These are phyloP conservation scores for Lactarius sp. DNA, from an alignment of 768 basidiomycete genomes.

Conservation along the genomic window DNA sequence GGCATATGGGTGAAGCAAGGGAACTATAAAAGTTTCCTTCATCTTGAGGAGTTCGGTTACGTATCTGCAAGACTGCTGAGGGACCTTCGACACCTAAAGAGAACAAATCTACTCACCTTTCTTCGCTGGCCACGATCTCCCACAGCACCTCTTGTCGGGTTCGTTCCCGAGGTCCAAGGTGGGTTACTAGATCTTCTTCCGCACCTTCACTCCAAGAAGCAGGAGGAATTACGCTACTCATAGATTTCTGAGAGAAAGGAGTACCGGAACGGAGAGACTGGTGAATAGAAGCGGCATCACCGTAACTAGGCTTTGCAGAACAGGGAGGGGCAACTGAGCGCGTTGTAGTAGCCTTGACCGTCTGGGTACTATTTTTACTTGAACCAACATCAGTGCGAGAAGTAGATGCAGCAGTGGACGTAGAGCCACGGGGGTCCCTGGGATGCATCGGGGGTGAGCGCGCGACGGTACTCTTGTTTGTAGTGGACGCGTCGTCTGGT, in stretches of 20 bases:
- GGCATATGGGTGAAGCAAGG: constrained; percentile 81
- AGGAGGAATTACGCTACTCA: constrained; percentile 64
- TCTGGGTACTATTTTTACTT: constrained; percentile 42
- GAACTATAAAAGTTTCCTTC: constrained; percentile 90
- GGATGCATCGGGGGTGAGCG: constrained; percentile 72
- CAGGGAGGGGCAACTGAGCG: constrained; percentile 63
- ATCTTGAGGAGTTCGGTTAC: constrained; percentile 85
- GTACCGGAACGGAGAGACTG: constrained; percentile 74
- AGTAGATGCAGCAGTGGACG: constrained; percentile 52
- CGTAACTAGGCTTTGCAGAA: constrained; percentile 39
- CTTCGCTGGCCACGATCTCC: constrained; percentile 95
- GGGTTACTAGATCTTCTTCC: constrained; percentile 89
- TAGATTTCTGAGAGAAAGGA: constrained; percentile 77
- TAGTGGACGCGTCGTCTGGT: constrained; percentile 42
- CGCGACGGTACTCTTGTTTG: constrained; percentile 62
- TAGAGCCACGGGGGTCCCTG: constrained; percentile 65
- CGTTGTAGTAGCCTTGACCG: constrained; percentile 50
- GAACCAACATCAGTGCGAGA: constrained; percentile 59
- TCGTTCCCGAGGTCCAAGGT: constrained; percentile 89
- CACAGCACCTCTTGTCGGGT: constrained; percentile 95
- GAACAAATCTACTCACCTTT: constrained; percentile 55
- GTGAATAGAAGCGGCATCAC: constrained; percentile 48
- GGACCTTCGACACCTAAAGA: constrained; percentile 10
- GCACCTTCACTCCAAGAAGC: constrained; percentile 92
- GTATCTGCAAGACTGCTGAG: constrained; percentile 54